Evolutionary conservation across 306 rosid genomes (phyloP).

Genomic region (Trifolium repens): DNA sequence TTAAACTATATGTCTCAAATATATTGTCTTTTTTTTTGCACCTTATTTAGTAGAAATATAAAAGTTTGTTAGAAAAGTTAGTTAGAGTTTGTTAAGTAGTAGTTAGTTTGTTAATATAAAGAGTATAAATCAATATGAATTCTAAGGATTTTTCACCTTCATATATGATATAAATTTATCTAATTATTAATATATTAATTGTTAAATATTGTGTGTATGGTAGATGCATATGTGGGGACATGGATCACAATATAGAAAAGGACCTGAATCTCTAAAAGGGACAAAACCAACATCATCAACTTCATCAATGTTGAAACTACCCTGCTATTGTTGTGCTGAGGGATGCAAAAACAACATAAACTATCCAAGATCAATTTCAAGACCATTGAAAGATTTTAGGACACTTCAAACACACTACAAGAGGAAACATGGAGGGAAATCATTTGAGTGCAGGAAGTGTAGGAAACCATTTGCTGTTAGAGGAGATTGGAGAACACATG

Average conservation of each 20-base stretch:
- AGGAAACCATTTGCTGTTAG: conserved; percentile 81
- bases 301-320: conserved; percentile 66
- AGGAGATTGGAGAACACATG: conserved; percentile 97
- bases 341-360: conserved; percentile 89
- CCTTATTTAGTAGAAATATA: not conserved
- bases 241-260: conserved; percentile 90
- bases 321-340: conserved; percentile 92
- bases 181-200: not conserved
- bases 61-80: too few relatives aligned
- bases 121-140: too few relatives aligned
- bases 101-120: too few relatives aligned
- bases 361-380: conserved; percentile 79
- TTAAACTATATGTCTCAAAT: not conserved
- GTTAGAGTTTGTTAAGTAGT: too few relatives aligned
- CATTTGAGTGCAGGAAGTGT: conserved; percentile 88
- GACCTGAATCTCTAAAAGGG: conserved; percentile 83
- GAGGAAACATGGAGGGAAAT: conserved; percentile 91
- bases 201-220: not conserved
- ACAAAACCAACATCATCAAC: conserved; percentile 77
- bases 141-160: too few relatives aligned
- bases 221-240: conserved; percentile 99
- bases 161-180: not conserved
- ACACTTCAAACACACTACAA: conserved; percentile 95
- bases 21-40: not conserved
- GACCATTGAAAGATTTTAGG: conserved; percentile 85